Evolutionary conservation across 352 stramenopile genomes (phyloP).

Genomic region (Phytophthora fragariae): DNA sequence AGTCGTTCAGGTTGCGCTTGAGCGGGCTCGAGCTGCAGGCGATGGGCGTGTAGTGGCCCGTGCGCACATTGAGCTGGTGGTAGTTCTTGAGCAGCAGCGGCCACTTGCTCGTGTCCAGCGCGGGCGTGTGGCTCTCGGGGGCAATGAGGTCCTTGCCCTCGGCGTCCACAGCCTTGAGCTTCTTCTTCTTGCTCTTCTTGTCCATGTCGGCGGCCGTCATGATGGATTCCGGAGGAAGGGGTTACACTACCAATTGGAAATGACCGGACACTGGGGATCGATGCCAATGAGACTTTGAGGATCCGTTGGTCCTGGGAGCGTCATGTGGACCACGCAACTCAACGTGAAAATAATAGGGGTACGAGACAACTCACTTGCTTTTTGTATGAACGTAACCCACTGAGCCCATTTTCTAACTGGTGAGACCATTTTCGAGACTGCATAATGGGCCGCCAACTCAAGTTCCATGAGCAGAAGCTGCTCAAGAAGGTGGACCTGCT

Average conservation of each 20-base stretch:
- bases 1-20: slow-evolving; percentile 97
- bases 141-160: slow-evolving; percentile 78
- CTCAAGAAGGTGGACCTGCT: slow-evolving; percentile 99
- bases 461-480: slow-evolving; percentile 98
- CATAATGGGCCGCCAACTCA: slow-evolving; percentile 91
- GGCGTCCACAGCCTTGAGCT: slow-evolving; percentile 72
- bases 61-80: slow-evolving; percentile 98
- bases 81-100: slow-evolving; percentile 99
- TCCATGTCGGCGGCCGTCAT: slow-evolving; percentile 80
- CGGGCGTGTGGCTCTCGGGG: slow-evolving; percentile 85
- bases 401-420: background rate
- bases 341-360: background rate
- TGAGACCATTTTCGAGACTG: background rate
- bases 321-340: slow-evolving; percentile 28
- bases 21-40: slow-evolving; percentile 96
- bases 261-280: slow-evolving; percentile 7
- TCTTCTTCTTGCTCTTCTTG: slow-evolving; percentile 92
- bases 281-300: background rate
- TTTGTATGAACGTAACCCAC: slow-evolving; percentile 24
- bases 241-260: slow-evolving; percentile 29
- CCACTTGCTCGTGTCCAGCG: slow-evolving; percentile 98
- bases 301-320: slow-evolving; percentile 33
- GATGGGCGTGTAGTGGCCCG: slow-evolving; percentile 99
- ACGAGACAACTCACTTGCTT: slow-evolving; percentile 28
- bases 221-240: background rate